Evolutionary conservation across 371 early-diverging fungal species (phyloP).

Genomic region (Rhizopus microsporus): DNA sequence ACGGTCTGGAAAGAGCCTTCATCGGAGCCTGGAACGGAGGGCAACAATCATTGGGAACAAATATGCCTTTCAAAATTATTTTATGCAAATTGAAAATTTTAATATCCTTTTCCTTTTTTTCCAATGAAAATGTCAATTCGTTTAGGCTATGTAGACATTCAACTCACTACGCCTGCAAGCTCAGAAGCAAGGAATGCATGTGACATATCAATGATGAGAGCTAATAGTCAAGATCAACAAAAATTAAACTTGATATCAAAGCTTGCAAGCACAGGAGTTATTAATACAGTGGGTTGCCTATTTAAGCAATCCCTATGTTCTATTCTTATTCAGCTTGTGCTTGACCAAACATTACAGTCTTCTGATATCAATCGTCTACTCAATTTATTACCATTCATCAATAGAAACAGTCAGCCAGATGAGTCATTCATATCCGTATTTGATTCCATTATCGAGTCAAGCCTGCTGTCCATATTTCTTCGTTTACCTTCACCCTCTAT

Average conservation of each 20-base stretch:
- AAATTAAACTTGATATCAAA: background rate
- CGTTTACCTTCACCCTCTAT: constrained; percentile 44
- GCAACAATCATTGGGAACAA: too few relatives aligned
- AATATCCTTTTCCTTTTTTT: too few relatives aligned
- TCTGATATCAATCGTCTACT: background rate
- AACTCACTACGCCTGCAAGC: too few relatives aligned
- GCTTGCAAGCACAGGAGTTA: background rate
- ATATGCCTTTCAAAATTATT: too few relatives aligned
- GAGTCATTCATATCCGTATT: background rate
- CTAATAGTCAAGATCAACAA: background rate
- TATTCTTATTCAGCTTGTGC: background rate
- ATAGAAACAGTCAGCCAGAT: background rate
- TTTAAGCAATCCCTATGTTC: background rate
- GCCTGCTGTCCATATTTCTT: constrained; percentile 41
- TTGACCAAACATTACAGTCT: background rate
- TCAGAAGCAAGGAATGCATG: too few relatives aligned
- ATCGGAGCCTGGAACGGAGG: too few relatives aligned
- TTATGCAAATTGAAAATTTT: too few relatives aligned
- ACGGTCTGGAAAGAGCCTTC: too few relatives aligned
- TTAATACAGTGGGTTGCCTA: background rate
- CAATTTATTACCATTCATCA: background rate
- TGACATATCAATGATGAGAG: background rate
- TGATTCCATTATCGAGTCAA: background rate
- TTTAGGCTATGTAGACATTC: too few relatives aligned
- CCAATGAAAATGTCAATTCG: too few relatives aligned